Evolutionary conservation across 176 grass and related monocot species (phyloP).

Genomic region (Secale cereale): DNA sequence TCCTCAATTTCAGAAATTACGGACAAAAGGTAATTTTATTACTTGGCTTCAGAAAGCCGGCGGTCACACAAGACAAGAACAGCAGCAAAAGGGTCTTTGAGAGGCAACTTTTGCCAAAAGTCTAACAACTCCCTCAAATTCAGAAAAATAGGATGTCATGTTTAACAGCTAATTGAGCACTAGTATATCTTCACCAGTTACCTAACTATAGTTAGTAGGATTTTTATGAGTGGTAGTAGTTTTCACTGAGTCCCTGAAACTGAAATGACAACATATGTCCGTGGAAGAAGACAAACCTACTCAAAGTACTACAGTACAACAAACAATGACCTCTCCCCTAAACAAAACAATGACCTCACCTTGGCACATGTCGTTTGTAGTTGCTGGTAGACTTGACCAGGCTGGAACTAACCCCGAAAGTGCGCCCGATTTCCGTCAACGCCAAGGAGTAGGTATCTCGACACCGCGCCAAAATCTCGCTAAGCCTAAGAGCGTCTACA

Average conservation of each 20-base stretch:
- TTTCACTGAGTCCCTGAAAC: neutral
- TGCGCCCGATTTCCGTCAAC: neutral
- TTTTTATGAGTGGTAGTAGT: neutral
- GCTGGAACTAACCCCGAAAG: neutral
- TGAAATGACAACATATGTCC: neutral
- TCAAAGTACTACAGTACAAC: neutral
- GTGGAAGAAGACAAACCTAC: neutral
- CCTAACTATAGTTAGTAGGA: no score
- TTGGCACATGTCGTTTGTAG: neutral
- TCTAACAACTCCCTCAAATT: no score
- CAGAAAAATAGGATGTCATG: no score
- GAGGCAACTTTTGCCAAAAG: no score
- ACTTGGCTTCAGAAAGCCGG: no score
- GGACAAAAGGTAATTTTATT: no score
- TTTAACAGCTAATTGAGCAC: no score
- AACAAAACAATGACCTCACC: neutral
- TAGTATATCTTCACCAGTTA: neutral
- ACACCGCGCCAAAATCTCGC: neutral
- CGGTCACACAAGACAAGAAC: no score
- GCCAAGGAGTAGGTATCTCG: neutral
- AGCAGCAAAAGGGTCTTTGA: no score
- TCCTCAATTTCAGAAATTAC: no score
- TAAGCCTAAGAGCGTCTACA: no score
- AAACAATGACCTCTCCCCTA: constrained; percentile 1
- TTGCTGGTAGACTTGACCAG: constrained; percentile 14